Evolutionary conservation across 768 basidiomycete genomes (phyloP), one percentile per base, ranked within the genome.

Genomic region (Lentinula raphanica): DNA sequence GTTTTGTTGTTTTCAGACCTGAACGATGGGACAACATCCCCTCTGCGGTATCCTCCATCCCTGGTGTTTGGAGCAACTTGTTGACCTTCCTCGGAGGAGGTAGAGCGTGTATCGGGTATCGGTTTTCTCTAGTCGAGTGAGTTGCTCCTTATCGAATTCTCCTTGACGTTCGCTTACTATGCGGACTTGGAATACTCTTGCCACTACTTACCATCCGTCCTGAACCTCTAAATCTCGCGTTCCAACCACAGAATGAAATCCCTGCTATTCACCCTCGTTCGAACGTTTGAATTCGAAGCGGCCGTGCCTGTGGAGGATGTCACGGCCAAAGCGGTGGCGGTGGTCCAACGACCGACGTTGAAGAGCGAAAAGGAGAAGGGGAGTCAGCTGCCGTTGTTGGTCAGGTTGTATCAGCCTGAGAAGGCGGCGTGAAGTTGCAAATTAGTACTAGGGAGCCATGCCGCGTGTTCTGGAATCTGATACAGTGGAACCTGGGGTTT

Each of bases 361-460:
- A 62, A 54, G 35, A 56, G 49, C 11, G 67, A 72, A 13, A 58
- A 60, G 1, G 62, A 66, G 21, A 44, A 45, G 17, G 65, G 64
- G 19, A 50, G 56, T 45, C 71, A 71, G 58, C 56, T 74, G 11
- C 72, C 72, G 25, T 38, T 62, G 57, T 17, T 46, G 25, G 46
- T 57, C 0, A 57, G 23, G 21, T 29, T 53, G 36, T 39, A 53
- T 53, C 36, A 53, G 12, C 25, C 40, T n/a, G 13, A 15, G 19
- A 1, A 5, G 13, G 9, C 7, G 19, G 40, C 19, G 21, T 15
- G 3, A 42, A 42, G 19, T 42, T 42, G 17, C 40, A 42, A 6
- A 93, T 91, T 2, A 96, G 75, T 12, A 3, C 21, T 42, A 23
- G n/a, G n/a, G n/a, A n/a, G n/a, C n/a, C n/a, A n/a, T n/a, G n/a